Base-by-base conservation (phyloP, 2,329 filamentous ascomycete genomes). In the Drechslerella dactyloides region DNA sequence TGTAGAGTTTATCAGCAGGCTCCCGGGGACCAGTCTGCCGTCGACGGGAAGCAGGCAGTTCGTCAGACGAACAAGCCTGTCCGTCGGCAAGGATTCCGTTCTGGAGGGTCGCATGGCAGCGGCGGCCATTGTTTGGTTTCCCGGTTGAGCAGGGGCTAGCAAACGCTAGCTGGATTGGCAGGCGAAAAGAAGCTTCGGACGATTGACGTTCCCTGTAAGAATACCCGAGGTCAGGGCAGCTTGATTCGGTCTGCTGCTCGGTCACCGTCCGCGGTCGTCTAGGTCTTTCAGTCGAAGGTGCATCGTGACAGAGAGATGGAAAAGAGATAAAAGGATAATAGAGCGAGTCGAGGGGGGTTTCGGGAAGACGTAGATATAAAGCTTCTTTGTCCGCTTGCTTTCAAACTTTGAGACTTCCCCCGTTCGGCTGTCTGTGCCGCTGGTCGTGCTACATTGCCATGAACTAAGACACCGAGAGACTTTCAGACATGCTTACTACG, bases 1-100 rank as follows among this genome's bases (percentile, higher is more conserved):
- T 15, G 84, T 78, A 0, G 91, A 90, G 79, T 90, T 92, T 72
- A 96, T 87, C 91, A 91, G 96, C n/a, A 96, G 84, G 78, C 96
- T 93, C 74, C 90, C 87, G 50, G 86, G 80, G 50, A 96, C 84
- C 24, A 96, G 83, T 19, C 83, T 78, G 74, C 88, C 84, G 75
- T 86, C 86, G 77, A 86, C 87, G 69, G 93, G 83, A 24, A 96
- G 82, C 56, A 89, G 87, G 78, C 92, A 96, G 81, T 96, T 96
- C 77, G 90, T 94, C 79, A 96, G 90, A 79, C 93, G 94, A 78
- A 90, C 92, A 78, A 96, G 88, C 17, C 15, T 61, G 42, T 74
- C 63, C 13, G 64, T 48, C n/a, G 65, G 70, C 24, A 70, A 42
- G 35, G 53, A 73, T 44, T 66, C 60, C 5, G 61, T 61, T 30